These are phyloP conservation scores for Ustilago loliicola DNA, from an alignment of 1,284 basidiomycete genomes.

Conservation along the genomic window DNA sequence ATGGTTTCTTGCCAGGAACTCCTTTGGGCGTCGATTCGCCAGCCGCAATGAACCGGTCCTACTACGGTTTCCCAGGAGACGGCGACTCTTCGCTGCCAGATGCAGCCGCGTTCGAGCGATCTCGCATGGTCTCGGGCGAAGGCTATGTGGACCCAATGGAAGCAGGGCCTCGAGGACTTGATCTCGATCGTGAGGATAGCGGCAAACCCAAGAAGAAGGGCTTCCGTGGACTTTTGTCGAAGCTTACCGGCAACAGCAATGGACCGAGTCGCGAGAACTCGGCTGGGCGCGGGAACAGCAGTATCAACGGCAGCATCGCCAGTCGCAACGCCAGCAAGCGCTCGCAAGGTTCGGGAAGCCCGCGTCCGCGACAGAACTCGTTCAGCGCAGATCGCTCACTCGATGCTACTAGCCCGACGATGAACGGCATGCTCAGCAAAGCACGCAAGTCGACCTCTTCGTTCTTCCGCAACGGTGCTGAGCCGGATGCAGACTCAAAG, in stretches of 20 bases:
- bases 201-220: conserved; percentile 59
- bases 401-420: conserved; percentile 26
- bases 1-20: conserved; percentile 55
- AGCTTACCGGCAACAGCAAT: conserved; percentile 45
- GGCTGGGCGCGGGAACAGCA: conserved; percentile 11
- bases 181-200: conserved; percentile 29
- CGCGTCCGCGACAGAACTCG: conserved; percentile 41
- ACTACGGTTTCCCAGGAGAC: conserved; percentile 62
- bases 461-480: conserved; percentile 40
- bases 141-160: conserved; percentile 52
- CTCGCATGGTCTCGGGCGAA: conserved; percentile 42
- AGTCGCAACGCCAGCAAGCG: conserved; percentile 51
- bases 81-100: conserved; percentile 47
- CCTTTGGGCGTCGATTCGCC: conserved; percentile 50
- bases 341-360: conserved; percentile 47
- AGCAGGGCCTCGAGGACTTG: conserved; percentile 42
- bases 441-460: conserved; percentile 50
- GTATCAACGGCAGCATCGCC: conserved; percentile 49
- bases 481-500: conserved; percentile 22
- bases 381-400: conserved; percentile 47
- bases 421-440: conserved; percentile 43
- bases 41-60: conserved; percentile 43
- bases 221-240: conserved; percentile 55
- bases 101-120: conserved; percentile 37
- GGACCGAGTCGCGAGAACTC: conserved; percentile 28